These are phyloP conservation scores for Trichosanthes truncata DNA, from an alignment of 306 rosid genomes.

Conservation along the genomic window DNA sequence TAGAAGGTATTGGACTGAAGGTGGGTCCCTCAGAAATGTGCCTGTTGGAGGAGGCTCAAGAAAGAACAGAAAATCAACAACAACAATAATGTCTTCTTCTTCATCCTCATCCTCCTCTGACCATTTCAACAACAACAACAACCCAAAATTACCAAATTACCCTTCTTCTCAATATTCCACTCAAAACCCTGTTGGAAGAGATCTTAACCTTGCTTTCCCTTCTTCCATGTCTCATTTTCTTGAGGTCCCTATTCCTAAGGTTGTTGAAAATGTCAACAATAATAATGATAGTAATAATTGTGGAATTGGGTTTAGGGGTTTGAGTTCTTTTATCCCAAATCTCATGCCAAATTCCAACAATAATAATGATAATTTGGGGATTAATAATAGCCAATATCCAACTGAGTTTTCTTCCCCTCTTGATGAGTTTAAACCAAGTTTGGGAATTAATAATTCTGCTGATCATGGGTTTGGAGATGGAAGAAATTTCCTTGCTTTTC, in stretches of 20 bases:
- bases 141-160: background rate
- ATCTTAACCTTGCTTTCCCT: background rate
- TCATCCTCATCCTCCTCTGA: background rate
- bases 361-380: background rate
- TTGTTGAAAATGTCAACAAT: background rate
- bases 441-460: background rate
- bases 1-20: slow-evolving; percentile 79
- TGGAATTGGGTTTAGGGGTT: background rate
- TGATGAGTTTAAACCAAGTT: background rate
- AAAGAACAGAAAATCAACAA: background rate
- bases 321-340: background rate
- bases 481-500: background rate
- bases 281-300: background rate
- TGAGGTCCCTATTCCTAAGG: background rate
- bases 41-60: slow-evolving; percentile 64
- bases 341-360: background rate
- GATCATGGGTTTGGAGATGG: background rate
- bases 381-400: background rate
- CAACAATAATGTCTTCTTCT: background rate
- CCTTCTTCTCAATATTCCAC: background rate
- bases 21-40: slow-evolving; percentile 65
- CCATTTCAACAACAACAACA: background rate
- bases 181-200: background rate
- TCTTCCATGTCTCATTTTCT: background rate
- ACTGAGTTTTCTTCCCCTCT: background rate